phyloP scores from a whole-genome alignment of 129 eudicot genomes.

The Arctium minus region DNA sequence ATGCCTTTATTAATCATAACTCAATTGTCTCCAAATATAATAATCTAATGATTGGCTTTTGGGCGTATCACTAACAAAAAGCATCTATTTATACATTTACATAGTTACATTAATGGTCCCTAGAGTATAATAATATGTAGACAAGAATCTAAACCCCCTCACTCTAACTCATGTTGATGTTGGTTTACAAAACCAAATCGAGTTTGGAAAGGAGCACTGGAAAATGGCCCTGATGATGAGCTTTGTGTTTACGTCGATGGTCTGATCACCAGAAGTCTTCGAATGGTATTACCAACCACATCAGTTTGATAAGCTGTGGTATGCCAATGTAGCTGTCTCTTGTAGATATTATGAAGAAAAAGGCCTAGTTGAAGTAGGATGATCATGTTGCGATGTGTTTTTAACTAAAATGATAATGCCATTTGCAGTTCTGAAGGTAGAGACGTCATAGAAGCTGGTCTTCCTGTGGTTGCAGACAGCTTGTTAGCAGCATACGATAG shows the following conservation, averaged over 20 bases:
- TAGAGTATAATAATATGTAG: too few species aligned
- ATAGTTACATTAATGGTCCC: too few species aligned
- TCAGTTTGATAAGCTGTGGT: background rate
- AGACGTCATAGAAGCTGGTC: constrained; percentile 46
- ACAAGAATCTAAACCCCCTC: background rate
- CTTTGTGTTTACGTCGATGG: too few species aligned
- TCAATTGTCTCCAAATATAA: too few species aligned
- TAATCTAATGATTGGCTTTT: too few species aligned
- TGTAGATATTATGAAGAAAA: background rate
- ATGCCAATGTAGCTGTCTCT: background rate
- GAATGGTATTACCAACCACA: too few species aligned
- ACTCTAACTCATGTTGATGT: background rate
- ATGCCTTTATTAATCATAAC: too few species aligned
- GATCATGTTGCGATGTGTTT: background rate
- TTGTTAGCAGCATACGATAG: constrained; percentile 61
- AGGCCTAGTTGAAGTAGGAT: background rate
- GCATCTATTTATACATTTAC: too few species aligned
- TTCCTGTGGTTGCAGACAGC: constrained; percentile 55
- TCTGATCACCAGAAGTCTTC: too few species aligned
- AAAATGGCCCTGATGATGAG: too few species aligned
- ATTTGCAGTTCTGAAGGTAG: constrained; percentile 67
- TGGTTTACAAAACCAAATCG: background rate
- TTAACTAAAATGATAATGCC: background rate
- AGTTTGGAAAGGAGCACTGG: too few species aligned
- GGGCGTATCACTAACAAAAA: too few species aligned